phyloP scores from a whole-genome alignment of 2,329 filamentous ascomycete genomes.

The Fusarium sp. region DNA sequence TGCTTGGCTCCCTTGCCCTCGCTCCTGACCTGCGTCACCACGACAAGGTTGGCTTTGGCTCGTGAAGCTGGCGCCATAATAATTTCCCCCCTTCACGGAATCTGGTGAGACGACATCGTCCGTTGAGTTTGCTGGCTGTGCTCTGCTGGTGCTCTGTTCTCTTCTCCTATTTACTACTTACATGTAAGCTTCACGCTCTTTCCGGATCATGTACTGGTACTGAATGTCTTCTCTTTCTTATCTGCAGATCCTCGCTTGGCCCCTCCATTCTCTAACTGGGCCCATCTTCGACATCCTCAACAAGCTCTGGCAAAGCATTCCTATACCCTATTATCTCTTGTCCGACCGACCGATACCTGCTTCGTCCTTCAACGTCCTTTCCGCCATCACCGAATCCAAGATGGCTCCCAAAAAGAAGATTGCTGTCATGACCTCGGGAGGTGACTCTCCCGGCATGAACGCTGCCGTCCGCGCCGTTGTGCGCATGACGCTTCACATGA shows the following conservation, averaged over 20 bases:
- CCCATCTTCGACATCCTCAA: slow-evolving; percentile 43
- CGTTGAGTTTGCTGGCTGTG: slow-evolving; percentile 16
- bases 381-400: slow-evolving; percentile 40
- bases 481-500: slow-evolving; percentile 88
- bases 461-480: slow-evolving; percentile 90
- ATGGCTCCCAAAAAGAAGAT: slow-evolving; percentile 75
- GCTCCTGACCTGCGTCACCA: slow-evolving; percentile 39
- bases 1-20: slow-evolving; percentile 25
- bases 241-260: slow-evolving; percentile 45
- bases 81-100: slow-evolving; percentile 38
- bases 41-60: slow-evolving; percentile 33
- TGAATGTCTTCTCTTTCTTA: slow-evolving; percentile 44
- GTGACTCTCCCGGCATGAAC: slow-evolving; percentile 96
- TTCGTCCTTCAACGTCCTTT: slow-evolving; percentile 13
- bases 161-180: slow-evolving; percentile 12
- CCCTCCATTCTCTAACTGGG: slow-evolving; percentile 45
- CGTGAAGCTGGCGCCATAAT: slow-evolving; percentile 45
- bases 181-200: slow-evolving; percentile 24
- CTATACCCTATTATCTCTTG: slow-evolving; percentile 21
- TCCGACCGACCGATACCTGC: slow-evolving; percentile 22
- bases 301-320: slow-evolving; percentile 41
- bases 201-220: slow-evolving; percentile 20
- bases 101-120: slow-evolving; percentile 41
- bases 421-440: slow-evolving; percentile 93
- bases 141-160: slow-evolving; percentile 12